Conservation (phyloP, 2,329 filamentous ascomycete genomes). For the Microsporum audouinii region DNA sequence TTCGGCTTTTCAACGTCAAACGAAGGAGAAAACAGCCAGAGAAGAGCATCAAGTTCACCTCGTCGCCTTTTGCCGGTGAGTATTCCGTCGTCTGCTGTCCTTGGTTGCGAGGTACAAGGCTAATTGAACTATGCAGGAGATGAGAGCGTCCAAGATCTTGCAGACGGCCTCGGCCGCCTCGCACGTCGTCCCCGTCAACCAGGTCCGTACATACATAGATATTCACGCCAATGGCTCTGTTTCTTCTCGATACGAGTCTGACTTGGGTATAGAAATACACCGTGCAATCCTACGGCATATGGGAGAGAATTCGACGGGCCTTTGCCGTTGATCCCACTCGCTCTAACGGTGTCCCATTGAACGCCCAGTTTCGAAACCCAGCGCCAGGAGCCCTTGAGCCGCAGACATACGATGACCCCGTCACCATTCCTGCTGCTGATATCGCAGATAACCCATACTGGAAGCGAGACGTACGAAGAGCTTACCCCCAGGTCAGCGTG, state of each 20-base stretch:
- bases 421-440: slow-evolving; percentile 72
- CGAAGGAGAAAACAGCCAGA: not conserved
- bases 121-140: slow-evolving; percentile 2
- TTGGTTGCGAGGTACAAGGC: not conserved
- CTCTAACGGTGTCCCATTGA: slow-evolving; percentile 83
- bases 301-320: slow-evolving; percentile 67
- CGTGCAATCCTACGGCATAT: slow-evolving; percentile 77
- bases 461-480: slow-evolving; percentile 79
- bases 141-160: slow-evolving; percentile 21
- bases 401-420: slow-evolving; percentile 63
- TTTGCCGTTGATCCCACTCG: slow-evolving; percentile 76
- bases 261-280: slow-evolving; percentile 70
- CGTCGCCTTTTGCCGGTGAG: not conserved
- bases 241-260: not conserved
- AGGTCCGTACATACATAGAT: slow-evolving; percentile 21
- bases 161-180: slow-evolving; percentile 31
- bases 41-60: not conserved
- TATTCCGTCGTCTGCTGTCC: not conserved
- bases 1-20: not conserved
- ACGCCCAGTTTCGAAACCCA: slow-evolving; percentile 83
- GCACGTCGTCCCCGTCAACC: slow-evolving; percentile 27
- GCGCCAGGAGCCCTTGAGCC: slow-evolving; percentile 64
- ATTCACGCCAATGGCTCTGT: not conserved
- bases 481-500: slow-evolving; percentile 68
- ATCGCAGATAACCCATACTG: slow-evolving; percentile 90